phyloP scores from a whole-genome alignment of 768 basidiomycete species.

The Zangia roseola region DNA sequence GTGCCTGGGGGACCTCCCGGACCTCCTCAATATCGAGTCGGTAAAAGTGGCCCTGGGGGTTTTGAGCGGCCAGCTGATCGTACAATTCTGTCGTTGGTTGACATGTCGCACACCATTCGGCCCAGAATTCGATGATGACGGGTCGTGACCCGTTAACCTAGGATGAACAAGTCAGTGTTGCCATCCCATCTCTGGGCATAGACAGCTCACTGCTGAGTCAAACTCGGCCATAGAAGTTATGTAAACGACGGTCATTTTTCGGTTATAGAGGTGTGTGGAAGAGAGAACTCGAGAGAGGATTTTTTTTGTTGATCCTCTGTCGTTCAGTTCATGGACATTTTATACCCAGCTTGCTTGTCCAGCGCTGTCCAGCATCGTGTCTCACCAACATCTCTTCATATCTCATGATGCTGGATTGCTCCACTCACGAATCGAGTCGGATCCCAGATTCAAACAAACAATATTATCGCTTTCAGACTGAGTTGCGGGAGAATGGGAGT shows the following conservation, averaged over 20 bases:
- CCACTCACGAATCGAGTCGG: constrained; percentile 21
- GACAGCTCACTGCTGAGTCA: constrained; percentile 18
- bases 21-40: constrained; percentile 31
- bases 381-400: constrained; percentile 8
- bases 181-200: neutral
- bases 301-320: constrained; percentile 15
- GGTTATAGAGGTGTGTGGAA: constrained; percentile 10
- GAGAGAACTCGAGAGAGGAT: constrained; percentile 10
- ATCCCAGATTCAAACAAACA: constrained; percentile 22
- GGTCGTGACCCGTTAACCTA: constrained; percentile 23
- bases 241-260: constrained; percentile 23
- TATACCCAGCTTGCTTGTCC: constrained; percentile 28
- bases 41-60: constrained; percentile 28
- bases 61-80: constrained; percentile 26
- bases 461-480: constrained; percentile 15
- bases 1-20: constrained; percentile 22
- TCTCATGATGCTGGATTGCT: constrained; percentile 13
- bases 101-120: constrained; percentile 31
- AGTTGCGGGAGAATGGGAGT: constrained; percentile 17
- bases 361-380: constrained; percentile 12
- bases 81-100: constrained; percentile 19
- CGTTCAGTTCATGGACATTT: constrained; percentile 16
- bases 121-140: constrained; percentile 33
- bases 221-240: constrained; percentile 30
- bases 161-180: constrained; percentile 4